Conservation (phyloP, 345 rosid species). For the Camelina laxa region DNA sequence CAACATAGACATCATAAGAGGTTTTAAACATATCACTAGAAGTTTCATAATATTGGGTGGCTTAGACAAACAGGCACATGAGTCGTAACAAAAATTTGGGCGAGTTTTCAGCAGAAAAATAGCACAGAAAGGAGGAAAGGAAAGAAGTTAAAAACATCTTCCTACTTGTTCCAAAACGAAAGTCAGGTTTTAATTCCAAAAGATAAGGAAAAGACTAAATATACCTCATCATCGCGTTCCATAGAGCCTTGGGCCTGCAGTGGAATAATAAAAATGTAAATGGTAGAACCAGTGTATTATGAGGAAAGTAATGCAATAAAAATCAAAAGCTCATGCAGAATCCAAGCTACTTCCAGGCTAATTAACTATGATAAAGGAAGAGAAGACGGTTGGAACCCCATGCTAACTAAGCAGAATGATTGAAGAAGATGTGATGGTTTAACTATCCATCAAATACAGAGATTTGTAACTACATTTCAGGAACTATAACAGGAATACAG, state of each 20-base stretch:
- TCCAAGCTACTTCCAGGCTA: constrained; percentile 28
- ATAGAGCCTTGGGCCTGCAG: constrained; percentile 77
- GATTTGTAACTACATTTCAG: constrained; percentile 22
- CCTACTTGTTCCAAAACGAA: constrained; percentile 3
- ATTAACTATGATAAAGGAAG: constrained; percentile 22
- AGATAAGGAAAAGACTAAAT: constrained; percentile 9
- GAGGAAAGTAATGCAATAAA: constrained; percentile 14
- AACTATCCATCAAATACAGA: constrained; percentile 20
- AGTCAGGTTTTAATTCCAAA: not conserved
- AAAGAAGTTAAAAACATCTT: not conserved
- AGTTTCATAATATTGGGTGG: constrained; percentile 28
- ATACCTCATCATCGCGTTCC: constrained; percentile 96
- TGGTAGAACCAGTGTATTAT: constrained; percentile 6
- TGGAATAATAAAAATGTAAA: constrained; percentile 27
- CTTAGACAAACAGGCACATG: constrained; percentile 14
- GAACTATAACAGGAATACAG: constrained; percentile 10
- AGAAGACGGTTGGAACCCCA: constrained; percentile 13
- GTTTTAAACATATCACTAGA: constrained; percentile 28
- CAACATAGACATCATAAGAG: constrained; percentile 40
- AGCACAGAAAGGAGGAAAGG: constrained; percentile 11
- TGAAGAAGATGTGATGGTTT: constrained; percentile 9
- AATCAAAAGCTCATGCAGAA: constrained; percentile 11
- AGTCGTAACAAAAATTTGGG: not conserved
- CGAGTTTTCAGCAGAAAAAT: not conserved
- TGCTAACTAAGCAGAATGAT: constrained; percentile 27